Base-by-base conservation (phyloP, 305 asterid genomes). In the Fraxinus velutina region DNA sequence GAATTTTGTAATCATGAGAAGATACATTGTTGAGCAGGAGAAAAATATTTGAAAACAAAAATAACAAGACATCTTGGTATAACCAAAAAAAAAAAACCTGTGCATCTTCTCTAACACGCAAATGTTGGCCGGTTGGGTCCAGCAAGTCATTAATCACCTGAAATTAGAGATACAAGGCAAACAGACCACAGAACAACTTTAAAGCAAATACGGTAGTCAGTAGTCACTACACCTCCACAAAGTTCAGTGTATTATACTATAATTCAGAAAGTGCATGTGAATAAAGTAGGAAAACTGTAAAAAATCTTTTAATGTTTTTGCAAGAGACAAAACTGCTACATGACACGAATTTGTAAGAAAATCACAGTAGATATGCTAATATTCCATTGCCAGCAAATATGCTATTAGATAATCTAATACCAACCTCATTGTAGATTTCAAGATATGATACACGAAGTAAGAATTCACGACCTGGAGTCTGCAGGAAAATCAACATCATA, bases 381-480 rank as follows among this genome's bases (percentile, higher is more conserved):
- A 9, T 22, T 8, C 33, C 73, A 22, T 6, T 19, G 13, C 70
- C 70, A 21, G 70, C 70, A 77, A 70, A 32, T 15, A 1, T 12
- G 5, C 10, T 70, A 29, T 30, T 13, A 27, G 36, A 57, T 66
- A 66, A 30, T 30, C 22, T 70, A 15, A 42, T 75, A 90, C 97
- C 87, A 29, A 96, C 99, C 99, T 96, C 99, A 74, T 96, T 96
- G 87, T 96, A 96, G 85, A 96, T 96, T 85, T 96, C 99, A 83
- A 96, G 93, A 88, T 94, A 96, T 57, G 99, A 96, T 34, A 96
- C 98, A 7, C 99, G 97, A 83, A 96, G 98, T 84, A 96, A 89
- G 89, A 92, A 96, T 87, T 96, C 99, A 27, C 98, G 87, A 44
- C 99, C 99, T 84, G 99, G 99, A 78, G 99, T 96, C 99, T 96